phyloP scores from a whole-genome alignment of 1,284 basidiomycete genomes.

The Agaricales sp. region DNA sequence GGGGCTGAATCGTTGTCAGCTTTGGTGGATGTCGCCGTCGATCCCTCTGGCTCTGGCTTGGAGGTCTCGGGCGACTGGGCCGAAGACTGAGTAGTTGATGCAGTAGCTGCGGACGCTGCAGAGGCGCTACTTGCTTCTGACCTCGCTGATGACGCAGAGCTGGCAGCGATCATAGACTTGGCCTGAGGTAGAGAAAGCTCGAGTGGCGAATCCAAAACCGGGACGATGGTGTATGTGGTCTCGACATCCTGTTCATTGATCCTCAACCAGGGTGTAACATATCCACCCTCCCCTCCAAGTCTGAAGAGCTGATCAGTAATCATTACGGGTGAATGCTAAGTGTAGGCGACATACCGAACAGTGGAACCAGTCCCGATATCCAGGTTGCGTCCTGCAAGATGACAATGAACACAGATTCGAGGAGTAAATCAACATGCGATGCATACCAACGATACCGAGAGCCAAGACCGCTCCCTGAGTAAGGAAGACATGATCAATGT shows the following conservation, averaged over 20 bases:
- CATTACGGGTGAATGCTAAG: not conserved
- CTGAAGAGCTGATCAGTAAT: not conserved
- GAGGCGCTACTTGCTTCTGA: not conserved
- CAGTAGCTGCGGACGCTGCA: not conserved
- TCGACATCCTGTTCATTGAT: constrained; percentile 36
- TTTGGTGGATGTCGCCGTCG: no score
- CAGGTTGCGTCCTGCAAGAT: constrained; percentile 25
- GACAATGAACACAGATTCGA: no score
- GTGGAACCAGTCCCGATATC: constrained; percentile 43
- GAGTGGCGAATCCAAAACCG: constrained; percentile 7
- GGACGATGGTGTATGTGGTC: constrained; percentile 28
- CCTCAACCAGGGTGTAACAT: constrained; percentile 47
- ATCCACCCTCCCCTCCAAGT: constrained; percentile 37
- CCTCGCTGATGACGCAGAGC: not conserved
- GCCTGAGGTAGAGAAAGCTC: constrained; percentile 4
- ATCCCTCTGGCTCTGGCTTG: not conserved
- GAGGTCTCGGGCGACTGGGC: not conserved
- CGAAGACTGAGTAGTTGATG: not conserved
- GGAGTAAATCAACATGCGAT: constrained; percentile 13
- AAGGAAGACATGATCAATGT: constrained; percentile 43
- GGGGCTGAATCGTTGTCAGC: no score
- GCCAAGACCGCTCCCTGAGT: constrained; percentile 44
- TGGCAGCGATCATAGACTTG: not conserved
- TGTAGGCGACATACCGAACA: constrained; percentile 18
- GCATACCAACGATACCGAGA: constrained; percentile 37